These are phyloP conservation scores for Pyrenula massariospora DNA, from an alignment of 495 filamentous ascomycete genomes.

Conservation along the genomic window DNA sequence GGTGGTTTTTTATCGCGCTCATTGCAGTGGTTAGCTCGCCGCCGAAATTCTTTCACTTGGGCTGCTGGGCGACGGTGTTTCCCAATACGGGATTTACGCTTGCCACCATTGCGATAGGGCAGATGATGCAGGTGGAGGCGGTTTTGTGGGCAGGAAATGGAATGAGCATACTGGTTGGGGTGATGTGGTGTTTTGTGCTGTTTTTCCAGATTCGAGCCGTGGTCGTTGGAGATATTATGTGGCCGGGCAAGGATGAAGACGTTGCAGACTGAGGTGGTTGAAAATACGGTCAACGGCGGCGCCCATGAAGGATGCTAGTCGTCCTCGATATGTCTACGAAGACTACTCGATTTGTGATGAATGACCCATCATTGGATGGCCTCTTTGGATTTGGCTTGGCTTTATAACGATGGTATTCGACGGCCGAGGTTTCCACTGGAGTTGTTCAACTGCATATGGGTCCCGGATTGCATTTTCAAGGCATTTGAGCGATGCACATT, in stretches of 20 bases:
- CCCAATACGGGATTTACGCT: constrained; percentile 35
- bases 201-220: constrained; percentile 42
- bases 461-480: no score
- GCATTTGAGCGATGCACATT: no score
- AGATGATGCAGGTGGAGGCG: constrained; percentile 22
- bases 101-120: constrained; percentile 34
- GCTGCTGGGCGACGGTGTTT: constrained; percentile 40
- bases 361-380: no score
- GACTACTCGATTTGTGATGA: no score
- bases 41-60: constrained; percentile 34
- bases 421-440: no score
- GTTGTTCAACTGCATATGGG: no score
- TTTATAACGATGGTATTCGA: no score
- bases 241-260: constrained; percentile 55
- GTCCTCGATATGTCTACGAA: no score
- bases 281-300: no score
- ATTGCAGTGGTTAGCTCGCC: constrained; percentile 40
- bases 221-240: constrained; percentile 40
- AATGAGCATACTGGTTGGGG: constrained; percentile 38
- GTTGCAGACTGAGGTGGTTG: no score
- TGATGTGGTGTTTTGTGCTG: constrained; percentile 46
- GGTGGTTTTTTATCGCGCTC: constrained; percentile 62
- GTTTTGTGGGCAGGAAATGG: constrained; percentile 26
- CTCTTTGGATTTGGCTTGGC: no score
- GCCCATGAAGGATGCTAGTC: no score